Percentiles rank a stretch among this genome's conserved stretches.
phyloP scores from a whole-genome alignment of 768 basidiomycete species.

The Tylopilus balloui region DNA sequence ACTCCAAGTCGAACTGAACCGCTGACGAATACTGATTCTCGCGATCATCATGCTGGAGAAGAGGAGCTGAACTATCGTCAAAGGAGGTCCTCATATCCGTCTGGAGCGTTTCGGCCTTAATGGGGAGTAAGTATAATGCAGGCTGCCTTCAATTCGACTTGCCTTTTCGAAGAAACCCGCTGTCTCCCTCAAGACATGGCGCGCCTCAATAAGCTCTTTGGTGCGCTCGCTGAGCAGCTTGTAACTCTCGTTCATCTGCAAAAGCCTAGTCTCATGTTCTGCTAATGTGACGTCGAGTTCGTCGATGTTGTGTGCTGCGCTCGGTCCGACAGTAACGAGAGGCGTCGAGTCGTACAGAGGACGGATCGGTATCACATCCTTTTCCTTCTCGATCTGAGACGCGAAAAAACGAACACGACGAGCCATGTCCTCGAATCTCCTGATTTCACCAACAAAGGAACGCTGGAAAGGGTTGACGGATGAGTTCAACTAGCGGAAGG shows the following conservation, averaged over 20 bases:
- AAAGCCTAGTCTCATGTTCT: conserved; percentile 80
- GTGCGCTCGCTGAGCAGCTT: conserved; percentile 81
- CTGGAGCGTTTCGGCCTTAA: conserved; percentile 73
- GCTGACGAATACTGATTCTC: conserved; percentile 55
- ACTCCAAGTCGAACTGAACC: conserved; percentile 88
- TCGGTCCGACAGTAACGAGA: conserved; percentile 84
- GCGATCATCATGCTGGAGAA: conserved; percentile 88
- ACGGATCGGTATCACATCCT: conserved; percentile 75
- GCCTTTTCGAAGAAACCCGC: conserved; percentile 94
- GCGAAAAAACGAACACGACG: conserved; percentile 90
- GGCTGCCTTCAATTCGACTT: conserved; percentile 17
- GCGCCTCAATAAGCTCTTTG: conserved; percentile 85
- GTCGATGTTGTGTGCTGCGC: conserved; percentile 90
- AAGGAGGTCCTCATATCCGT: conserved; percentile 82
- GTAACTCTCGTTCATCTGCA: conserved; percentile 92
- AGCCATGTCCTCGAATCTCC: conserved; percentile 93
- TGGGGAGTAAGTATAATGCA: conserved; percentile 6
- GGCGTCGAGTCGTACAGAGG: conserved; percentile 84
- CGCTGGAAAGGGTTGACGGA: conserved; percentile 97
- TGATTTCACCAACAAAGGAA: conserved; percentile 93
- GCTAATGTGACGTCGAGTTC: conserved; percentile 84
- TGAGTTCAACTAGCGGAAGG: conserved; percentile 71
- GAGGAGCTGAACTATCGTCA: conserved; percentile 86
- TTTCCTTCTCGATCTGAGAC: conserved; percentile 81
- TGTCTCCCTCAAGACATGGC: conserved; percentile 92